Evolutionary conservation across 495 filamentous ascomycete species (phyloP).

Genomic region (Penicillium alfredii): DNA sequence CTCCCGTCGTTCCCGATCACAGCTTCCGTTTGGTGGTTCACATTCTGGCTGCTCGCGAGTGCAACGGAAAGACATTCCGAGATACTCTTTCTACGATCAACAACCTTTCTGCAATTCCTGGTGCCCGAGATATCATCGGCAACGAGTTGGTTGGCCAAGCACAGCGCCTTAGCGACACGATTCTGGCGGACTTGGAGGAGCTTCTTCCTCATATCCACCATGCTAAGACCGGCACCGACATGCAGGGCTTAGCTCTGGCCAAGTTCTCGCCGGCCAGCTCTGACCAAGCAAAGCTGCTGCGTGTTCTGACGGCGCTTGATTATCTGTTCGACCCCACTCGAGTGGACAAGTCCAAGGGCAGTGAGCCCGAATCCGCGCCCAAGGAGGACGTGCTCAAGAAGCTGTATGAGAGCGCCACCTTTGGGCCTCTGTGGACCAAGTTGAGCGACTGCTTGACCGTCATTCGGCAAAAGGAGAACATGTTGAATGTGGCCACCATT

Average conservation of each 20-base stretch:
- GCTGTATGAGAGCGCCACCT: constrained; percentile 85
- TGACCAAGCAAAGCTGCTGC: constrained; percentile 89
- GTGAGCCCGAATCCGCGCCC: constrained; percentile 48
- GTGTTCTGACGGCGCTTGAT: constrained; percentile 90
- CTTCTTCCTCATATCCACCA: constrained; percentile 82
- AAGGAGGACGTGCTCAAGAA: constrained; percentile 75
- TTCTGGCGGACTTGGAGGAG: constrained; percentile 77
- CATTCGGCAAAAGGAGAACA: constrained; percentile 84
- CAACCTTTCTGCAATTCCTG: constrained; percentile 89
- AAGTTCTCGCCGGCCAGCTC: constrained; percentile 95
- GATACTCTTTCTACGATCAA: constrained; percentile 97
- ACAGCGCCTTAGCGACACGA: constrained; percentile 73
- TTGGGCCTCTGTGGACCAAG: constrained; percentile 84
- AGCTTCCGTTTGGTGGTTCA: constrained; percentile 91
- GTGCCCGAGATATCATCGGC: constrained; percentile 84
- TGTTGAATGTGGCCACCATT: constrained; percentile 95
- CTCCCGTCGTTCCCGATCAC: constrained; percentile 81
- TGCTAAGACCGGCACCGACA: constrained; percentile 82
- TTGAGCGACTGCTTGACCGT: constrained; percentile 86
- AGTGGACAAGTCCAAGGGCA: constrained; percentile 48
- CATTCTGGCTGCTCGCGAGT: constrained; percentile 92
- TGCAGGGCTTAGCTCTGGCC: constrained; percentile 86
- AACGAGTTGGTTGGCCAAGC: constrained; percentile 84
- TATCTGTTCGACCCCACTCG: constrained; percentile 82
- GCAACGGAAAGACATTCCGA: constrained; percentile 92